Percentiles rank a stretch among this genome's conserved stretches.
Evolutionary conservation across 139 green algal genomes (phyloP).

Genomic region (Asterochloris erici): DNA sequence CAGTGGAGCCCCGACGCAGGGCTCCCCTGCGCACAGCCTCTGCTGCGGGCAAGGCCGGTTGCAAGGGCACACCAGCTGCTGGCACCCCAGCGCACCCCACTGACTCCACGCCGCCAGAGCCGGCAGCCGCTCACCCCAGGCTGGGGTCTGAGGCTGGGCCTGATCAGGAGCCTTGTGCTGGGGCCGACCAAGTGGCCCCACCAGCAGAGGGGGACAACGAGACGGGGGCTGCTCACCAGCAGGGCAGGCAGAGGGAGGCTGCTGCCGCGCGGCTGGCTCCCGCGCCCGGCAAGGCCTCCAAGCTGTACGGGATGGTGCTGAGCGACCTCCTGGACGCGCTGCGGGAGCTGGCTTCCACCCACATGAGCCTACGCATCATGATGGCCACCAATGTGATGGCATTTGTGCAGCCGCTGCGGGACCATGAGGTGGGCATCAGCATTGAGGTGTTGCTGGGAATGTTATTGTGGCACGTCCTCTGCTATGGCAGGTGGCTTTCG

Average conservation of each 20-base stretch:
- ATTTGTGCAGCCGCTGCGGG: slow-evolving; percentile 16
- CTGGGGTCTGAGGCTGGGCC: too few relatives aligned
- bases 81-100: too few relatives aligned
- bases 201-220: too few relatives aligned
- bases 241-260: not conserved
- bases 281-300: not conserved
- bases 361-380: slow-evolving; percentile 28
- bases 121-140: too few relatives aligned
- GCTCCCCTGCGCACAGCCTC: too few relatives aligned
- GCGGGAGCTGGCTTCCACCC: slow-evolving; percentile 34
- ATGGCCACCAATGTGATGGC: slow-evolving; percentile 22
- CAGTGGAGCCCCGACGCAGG: too few relatives aligned
- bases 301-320: slow-evolving; percentile 9
- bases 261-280: not conserved
- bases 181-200: too few relatives aligned
- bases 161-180: too few relatives aligned
- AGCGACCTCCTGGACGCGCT: slow-evolving; percentile 22
- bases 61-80: too few relatives aligned
- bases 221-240: too few relatives aligned
- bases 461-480: not conserved
- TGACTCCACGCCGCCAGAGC: too few relatives aligned
- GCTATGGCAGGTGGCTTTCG: not conserved
- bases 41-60: too few relatives aligned
- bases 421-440: slow-evolving; percentile 13
- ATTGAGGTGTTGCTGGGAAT: not conserved